Conservation (phyloP, 345 rosid species). For the Citropsis articulata region DNA sequence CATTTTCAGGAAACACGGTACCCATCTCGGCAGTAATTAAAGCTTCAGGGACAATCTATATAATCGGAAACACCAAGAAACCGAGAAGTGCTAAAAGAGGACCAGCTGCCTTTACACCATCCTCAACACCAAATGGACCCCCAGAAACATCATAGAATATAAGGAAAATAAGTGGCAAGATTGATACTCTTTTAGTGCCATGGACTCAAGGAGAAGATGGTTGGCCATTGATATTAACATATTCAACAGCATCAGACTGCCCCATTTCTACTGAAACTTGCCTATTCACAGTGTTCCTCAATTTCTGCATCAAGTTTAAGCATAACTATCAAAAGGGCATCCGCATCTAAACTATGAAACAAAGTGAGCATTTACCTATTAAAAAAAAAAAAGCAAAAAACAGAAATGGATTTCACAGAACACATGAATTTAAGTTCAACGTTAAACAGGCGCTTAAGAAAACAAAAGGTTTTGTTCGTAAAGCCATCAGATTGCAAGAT, state of each 20-base stretch:
- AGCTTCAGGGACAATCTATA: no score
- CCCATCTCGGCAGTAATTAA: no score
- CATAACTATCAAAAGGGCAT: not conserved
- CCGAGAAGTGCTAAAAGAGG: slow-evolving; percentile 71
- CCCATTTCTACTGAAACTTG: slow-evolving; percentile 37
- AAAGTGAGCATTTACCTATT: not conserved
- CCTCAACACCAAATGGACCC: slow-evolving; percentile 77
- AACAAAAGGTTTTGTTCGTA: not conserved
- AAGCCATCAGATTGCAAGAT: not conserved
- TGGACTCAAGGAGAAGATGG: slow-evolving; percentile 36
- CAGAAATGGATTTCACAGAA: not conserved
- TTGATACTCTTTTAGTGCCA: slow-evolving; percentile 48
- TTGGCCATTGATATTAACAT: slow-evolving; percentile 28
- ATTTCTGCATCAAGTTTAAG: slow-evolving; percentile 30
- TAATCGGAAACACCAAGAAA: slow-evolving; percentile 38
- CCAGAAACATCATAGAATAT: slow-evolving; percentile 71
- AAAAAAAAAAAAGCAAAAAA: not conserved
- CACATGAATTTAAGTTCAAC: not conserved
- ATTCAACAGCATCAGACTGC: slow-evolving; percentile 18
- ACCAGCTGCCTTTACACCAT: slow-evolving; percentile 77
- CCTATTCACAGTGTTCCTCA: slow-evolving; percentile 23
- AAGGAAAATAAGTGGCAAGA: slow-evolving; percentile 66
- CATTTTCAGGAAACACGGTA: no score
- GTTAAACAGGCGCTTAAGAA: not conserved
- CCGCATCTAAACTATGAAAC: not conserved